Base-by-base conservation (phyloP, 257 asterid species). In the Petunia axillaris region DNA sequence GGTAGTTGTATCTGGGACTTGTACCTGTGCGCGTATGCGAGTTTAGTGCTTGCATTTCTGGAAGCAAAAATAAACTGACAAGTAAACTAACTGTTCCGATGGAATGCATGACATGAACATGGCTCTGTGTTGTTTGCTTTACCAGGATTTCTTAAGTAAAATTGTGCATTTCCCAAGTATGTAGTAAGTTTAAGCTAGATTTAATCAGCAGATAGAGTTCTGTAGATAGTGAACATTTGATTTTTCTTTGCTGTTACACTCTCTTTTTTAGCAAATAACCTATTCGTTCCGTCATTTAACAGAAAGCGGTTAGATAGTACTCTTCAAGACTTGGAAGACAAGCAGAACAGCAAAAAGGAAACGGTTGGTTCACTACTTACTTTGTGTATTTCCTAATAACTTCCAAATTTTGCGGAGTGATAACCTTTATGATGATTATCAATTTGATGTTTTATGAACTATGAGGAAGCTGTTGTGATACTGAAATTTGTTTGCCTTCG, bases 311-410 rank as follows among this genome's bases (percentile, higher is more conserved):
- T 90, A 82, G 97, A 93, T 89, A 85, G 88, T 40, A 87, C 91
- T 67, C 96, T 91, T 79, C 98, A 93, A 82, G 98, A 93, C 90
- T 87, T 95, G 85, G 97, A 95, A 82, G 99, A 92, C 84, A 93
- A 93, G 87, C 93, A 93, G 79, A 92, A 87, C 83, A 93, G 94
- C 97, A 93, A 93, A 85, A 93, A 93, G 90, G 99, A 95, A 87
- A 92, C 90, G 93, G 98, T 94, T 81, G 5, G 93, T 86, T 65
- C 15, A 76, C 77, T 36, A 63, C 76, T 82, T 65, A 14, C 40
- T 53, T 35, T 54, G 44, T n/a, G 38, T 77, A 40, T 65, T 75
- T 81, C 41, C 58, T 2, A 0, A 4, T n/a, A 57, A 5, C 13
- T 44, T 62, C 7, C 76, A 68, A 9, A 39, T 2, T 39, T 9